Evolutionary conservation across 192 early-diverging fungal genomes (phyloP).

Genomic region (Gigaspora rosea): DNA sequence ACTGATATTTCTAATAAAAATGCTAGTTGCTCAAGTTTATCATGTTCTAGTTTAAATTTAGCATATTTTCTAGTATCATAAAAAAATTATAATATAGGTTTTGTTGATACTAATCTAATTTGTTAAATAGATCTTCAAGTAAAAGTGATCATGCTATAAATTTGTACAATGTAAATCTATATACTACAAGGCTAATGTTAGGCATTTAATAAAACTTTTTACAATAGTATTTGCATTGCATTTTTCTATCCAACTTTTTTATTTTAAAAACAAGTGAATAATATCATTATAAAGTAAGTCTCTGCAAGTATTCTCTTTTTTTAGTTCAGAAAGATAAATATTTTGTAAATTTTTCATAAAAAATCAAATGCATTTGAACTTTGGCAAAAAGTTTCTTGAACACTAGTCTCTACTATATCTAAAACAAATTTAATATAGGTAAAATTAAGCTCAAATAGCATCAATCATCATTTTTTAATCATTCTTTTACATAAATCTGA

Average conservation of each 20-base stretch:
- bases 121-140: neutral
- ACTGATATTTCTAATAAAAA: neutral
- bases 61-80: neutral
- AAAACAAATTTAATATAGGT: conserved; percentile 9
- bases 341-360: neutral
- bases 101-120: neutral
- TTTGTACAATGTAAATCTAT: neutral
- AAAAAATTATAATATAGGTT: neutral
- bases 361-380: neutral
- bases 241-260: neutral
- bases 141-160: neutral
- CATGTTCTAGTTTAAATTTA: neutral
- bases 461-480: neutral
- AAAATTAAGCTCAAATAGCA: conserved; percentile 5
- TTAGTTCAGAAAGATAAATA: neutral
- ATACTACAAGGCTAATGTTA: neutral
- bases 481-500: neutral
- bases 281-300: conserved; percentile 7
- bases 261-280: neutral
- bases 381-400: neutral
- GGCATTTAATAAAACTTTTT: conserved; percentile 7
- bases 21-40: neutral
- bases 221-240: neutral
- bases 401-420: neutral
- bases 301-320: neutral